phyloP scores from a whole-genome alignment of 495 filamentous ascomycete species.

The Delitschia confertaspora region DNA sequence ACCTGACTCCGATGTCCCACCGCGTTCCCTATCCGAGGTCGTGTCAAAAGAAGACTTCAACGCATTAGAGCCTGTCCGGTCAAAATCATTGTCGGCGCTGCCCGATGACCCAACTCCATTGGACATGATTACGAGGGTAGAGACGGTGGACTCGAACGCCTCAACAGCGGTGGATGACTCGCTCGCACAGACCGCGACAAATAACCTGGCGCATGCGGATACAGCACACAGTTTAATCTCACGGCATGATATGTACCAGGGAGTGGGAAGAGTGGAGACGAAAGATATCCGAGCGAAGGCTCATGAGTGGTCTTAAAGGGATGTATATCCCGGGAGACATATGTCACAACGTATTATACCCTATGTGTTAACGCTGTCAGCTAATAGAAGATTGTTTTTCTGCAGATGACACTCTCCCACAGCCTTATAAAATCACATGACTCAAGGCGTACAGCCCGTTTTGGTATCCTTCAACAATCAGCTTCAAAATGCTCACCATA shows the following conservation, averaged over 20 bases:
- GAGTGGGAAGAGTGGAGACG: constrained; percentile 15
- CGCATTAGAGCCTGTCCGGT: constrained; percentile 11
- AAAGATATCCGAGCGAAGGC: constrained; percentile 20
- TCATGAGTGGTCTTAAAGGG: constrained; percentile 5
- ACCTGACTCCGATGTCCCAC: background rate
- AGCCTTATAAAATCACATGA: no score
- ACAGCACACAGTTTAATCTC: constrained; percentile 21
- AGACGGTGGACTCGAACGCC: background rate
- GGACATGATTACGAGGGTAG: constrained; percentile 6
- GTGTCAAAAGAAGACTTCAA: background rate
- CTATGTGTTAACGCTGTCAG: no score
- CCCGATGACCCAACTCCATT: constrained; percentile 14
- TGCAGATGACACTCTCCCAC: no score
- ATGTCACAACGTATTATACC: no score
- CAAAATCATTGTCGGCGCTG: constrained; percentile 21
- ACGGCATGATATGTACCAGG: constrained; percentile 20
- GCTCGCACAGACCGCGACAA: background rate
- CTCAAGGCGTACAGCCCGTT: no score
- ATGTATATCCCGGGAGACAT: no score
- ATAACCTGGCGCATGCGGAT: constrained; percentile 7
- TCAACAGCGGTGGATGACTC: background rate
- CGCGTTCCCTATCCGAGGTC: constrained; percentile 14
- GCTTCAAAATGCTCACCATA: no score
- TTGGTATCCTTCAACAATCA: no score
- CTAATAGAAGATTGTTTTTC: no score